These are phyloP conservation scores for Ogataea paraovalis DNA, from an alignment of 805 yeast species.

Conservation along the genomic window DNA sequence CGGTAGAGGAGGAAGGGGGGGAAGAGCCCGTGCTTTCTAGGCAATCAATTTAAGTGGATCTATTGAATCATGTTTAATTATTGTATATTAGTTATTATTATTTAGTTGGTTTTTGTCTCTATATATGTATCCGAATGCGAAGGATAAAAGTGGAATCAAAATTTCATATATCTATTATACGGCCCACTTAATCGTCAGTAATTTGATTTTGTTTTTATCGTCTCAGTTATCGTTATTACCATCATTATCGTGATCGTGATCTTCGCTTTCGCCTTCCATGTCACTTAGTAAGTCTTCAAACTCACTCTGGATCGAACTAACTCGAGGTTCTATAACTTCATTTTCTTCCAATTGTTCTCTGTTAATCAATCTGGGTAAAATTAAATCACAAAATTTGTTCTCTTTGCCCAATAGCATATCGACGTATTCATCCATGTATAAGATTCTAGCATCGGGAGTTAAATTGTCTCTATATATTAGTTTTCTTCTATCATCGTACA, in stretches of 20 bases:
- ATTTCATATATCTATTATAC: no score
- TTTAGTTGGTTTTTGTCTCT: not conserved
- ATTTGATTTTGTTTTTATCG: no score
- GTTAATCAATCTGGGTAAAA: slow-evolving; percentile 58
- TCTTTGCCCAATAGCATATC: slow-evolving; percentile 53
- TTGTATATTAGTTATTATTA: not conserved
- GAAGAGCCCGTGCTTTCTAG: slow-evolving; percentile 31
- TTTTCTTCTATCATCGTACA: slow-evolving; percentile 64
- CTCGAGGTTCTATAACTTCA: slow-evolving; percentile 38
- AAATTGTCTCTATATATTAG: slow-evolving; percentile 42
- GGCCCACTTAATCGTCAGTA: no score
- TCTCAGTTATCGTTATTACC: not conserved
- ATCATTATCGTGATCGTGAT: not conserved
- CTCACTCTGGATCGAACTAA: slow-evolving; percentile 33
- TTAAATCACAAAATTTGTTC: slow-evolving; percentile 66
- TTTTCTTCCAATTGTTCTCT: slow-evolving; percentile 40
- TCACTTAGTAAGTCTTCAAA: slow-evolving; percentile 28
- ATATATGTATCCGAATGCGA: no score
- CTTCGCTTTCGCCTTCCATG: slow-evolving; percentile 4
- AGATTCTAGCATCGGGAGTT: slow-evolving; percentile 37
- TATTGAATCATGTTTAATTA: not conserved
- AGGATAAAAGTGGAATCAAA: no score
- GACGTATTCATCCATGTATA: slow-evolving; percentile 69
- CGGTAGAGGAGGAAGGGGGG: slow-evolving; percentile 29
- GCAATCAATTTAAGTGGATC: no score